Evolutionary conservation across 495 filamentous ascomycete genomes (phyloP), one percentile per base, ranked within the genome.

Genomic region (Terfezia boudieri): DNA sequence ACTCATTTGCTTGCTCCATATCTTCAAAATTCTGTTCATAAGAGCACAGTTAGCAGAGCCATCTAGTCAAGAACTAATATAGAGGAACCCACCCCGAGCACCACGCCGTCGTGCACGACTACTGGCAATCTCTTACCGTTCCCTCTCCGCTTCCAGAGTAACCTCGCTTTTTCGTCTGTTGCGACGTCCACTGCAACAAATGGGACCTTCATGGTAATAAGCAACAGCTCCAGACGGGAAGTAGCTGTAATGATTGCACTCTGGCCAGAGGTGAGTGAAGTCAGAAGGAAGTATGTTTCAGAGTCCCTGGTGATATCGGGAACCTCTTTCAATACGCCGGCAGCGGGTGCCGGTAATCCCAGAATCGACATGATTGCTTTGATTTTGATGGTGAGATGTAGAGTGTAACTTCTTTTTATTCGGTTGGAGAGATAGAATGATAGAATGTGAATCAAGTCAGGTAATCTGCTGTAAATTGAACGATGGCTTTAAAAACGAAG

Each of bases 1-100:
- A 94, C 62, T 98, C 90, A 69, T 98, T 98, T 92, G 92, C 96
- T 65, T 96, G 90, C 70, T 98, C 90, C 55, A 94, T 76, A 64
- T 95, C 76, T 55, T 93, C 85, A 23, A 94, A 72, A 64, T 96
- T 90, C 87, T 94, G 58, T 32, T 32, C 26, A 32, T 32, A 5
- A 5, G 26, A 32, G 26, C 2, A 32, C 7, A 2, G 26, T 32
- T 32, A 32, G 26, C 1, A 32, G 26, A 4, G 26, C 26, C 1
- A 32, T 32, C 7, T 4, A 2, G 26, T 5, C 26, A 32, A 32
- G 26, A 32, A 7, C 26, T 2, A 32, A 32, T 32, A 32, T 32
- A 32, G 43, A 51, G 11, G 8, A 23, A 78, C 84, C 59, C 76
- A 96, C 89, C 54, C 83, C 90, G 51, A 98, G 65, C 2, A 99